These are phyloP conservation scores for Paramecium biaurelia DNA, from an alignment of 73 alveolate genomes.

Conservation along the genomic window DNA sequence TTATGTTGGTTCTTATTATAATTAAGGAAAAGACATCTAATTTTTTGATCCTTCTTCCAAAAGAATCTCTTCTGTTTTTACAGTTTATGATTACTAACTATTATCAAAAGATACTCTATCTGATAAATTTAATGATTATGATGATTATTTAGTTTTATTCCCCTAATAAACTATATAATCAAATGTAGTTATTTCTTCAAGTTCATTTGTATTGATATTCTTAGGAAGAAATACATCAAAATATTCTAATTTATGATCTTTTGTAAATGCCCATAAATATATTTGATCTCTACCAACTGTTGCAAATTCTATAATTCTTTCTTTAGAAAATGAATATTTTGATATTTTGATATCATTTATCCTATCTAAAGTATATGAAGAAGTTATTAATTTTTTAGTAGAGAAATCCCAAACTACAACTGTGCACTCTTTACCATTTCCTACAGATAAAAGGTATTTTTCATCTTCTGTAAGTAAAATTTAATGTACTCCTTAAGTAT, in stretches of 20 bases:
- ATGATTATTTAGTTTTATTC: background rate
- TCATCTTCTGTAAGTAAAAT: conserved; percentile 36
- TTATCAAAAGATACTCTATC: background rate
- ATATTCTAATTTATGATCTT: conserved; percentile 48
- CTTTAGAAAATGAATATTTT: conserved; percentile 20
- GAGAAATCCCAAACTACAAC: conserved; percentile 57
- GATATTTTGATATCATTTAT: conserved; percentile 54
- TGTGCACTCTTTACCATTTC: conserved; percentile 62
- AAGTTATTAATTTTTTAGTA: conserved; percentile 41
- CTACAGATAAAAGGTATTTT: conserved; percentile 47
- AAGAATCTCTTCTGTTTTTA: conserved; percentile 16
- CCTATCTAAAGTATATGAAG: conserved; percentile 61
- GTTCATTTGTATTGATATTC: background rate
- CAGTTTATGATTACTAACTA: background rate
- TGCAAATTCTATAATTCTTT: conserved; percentile 46
- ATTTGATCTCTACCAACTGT: conserved; percentile 64
- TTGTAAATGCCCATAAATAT: conserved; percentile 56
- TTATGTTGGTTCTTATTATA: background rate
- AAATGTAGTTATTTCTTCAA: conserved; percentile 22
- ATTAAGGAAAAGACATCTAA: background rate
- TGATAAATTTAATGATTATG: background rate
- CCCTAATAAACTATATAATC: conserved; percentile 3
- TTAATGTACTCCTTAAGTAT: conserved; percentile 56
- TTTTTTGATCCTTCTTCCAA: background rate
- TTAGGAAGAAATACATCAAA: conserved; percentile 52